These are phyloP conservation scores for Hyaloperonospora arabidopsidis DNA, from an alignment of 352 stramenopile genomes.

Conservation along the genomic window DNA sequence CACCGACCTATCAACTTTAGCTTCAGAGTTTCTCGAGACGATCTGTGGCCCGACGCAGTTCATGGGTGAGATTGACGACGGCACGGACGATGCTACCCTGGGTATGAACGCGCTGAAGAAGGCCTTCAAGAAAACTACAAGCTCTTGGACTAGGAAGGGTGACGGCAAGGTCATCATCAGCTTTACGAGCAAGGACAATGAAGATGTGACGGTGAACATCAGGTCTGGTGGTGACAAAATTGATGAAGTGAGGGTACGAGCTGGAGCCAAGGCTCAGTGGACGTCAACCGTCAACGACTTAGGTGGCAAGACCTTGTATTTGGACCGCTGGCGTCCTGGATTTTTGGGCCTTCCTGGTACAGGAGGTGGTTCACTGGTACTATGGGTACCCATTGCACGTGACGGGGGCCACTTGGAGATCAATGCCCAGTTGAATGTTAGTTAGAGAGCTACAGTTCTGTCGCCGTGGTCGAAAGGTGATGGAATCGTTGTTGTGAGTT, in stretches of 20 bases:
- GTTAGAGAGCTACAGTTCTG: no score
- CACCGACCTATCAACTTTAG: slow-evolving; percentile 36
- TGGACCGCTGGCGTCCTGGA: slow-evolving; percentile 44
- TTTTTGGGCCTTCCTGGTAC: slow-evolving; percentile 42
- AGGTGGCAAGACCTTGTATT: slow-evolving; percentile 49
- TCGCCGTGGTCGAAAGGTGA: no score
- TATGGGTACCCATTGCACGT: slow-evolving; percentile 37
- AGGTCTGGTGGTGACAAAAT: slow-evolving; percentile 25
- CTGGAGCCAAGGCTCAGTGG: slow-evolving; percentile 23
- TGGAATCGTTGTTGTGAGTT: background rate
- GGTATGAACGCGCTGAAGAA: slow-evolving; percentile 30
- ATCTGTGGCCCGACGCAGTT: slow-evolving; percentile 43
- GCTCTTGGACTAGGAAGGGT: slow-evolving; percentile 22
- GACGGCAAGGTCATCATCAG: slow-evolving; percentile 13
- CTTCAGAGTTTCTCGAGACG: slow-evolving; percentile 40
- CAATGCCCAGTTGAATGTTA: slow-evolving; percentile 33
- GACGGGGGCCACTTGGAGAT: slow-evolving; percentile 34
- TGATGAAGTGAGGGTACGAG: slow-evolving; percentile 22
- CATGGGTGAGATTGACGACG: slow-evolving; percentile 41
- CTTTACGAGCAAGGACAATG: slow-evolving; percentile 15
- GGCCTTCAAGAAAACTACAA: slow-evolving; percentile 31
- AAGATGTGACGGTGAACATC: slow-evolving; percentile 35
- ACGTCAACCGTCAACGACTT: slow-evolving; percentile 20
- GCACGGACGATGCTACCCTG: slow-evolving; percentile 22
- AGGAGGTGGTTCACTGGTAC: slow-evolving; percentile 42